Evolutionary conservation across 306 rosid species (phyloP), one percentile per base, ranked within the genome.

Genomic region (Oxytropis ochrocephala): DNA sequence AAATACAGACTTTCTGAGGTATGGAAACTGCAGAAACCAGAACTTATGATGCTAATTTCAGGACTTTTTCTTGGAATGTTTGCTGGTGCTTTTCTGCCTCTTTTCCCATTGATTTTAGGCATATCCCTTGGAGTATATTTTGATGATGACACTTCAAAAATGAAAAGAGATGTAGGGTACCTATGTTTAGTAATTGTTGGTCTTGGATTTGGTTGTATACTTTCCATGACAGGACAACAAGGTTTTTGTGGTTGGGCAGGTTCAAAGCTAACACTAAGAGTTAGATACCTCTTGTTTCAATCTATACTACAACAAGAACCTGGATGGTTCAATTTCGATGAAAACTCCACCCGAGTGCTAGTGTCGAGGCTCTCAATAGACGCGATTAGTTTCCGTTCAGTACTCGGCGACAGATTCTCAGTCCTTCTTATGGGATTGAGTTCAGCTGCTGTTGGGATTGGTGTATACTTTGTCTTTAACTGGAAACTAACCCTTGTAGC

Each of bases 161-260:
- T 94, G 78, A 81, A 75, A 62, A 69, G 48, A 64, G 56, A 83
- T 36, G 79, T 87, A 19, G 87, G 77, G 10, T 16, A 76, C 32
- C 91, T 94, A 62, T 88, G 96, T 84, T 50, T 90, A 14, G 81
- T 50, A 13, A 75, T 94, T 62, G 85, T 94, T 67, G 90, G 88
- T 41, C 90, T 94, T 63, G 98, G 96, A 36, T 16, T 90, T 66
- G 96, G 98, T 66, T 86, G 88, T 43, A 82, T 90, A 50, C 36
- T 90, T 76, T 74, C 84, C 53, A 85, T 94, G 89, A 94, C 98
- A 39, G 98, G 96, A 18, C 97, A 90, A 7, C 98, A 87, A 88
- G 97, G 97, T 52, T 75, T 94, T 19, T 94, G 98, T 69, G 92
- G 98, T 19, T 85, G 86, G 96, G 98, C 97, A 7, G 96, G 98